Conservation (phyloP, 2,329 filamentous ascomycete species). For the Pseudogymnoascus verrucosus region DNA sequence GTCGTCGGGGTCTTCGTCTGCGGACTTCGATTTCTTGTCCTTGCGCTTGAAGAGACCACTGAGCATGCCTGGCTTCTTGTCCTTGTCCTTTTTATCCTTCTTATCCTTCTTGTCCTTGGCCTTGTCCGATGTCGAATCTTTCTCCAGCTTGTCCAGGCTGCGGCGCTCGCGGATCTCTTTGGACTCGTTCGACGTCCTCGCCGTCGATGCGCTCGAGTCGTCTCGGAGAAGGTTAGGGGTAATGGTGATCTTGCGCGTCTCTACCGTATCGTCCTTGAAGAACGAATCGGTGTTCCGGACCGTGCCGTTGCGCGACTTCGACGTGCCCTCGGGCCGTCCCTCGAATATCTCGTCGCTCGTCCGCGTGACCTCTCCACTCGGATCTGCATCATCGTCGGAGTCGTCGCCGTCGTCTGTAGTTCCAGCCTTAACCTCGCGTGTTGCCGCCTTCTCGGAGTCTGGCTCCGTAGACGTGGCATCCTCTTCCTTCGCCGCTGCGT, state of each 20-base stretch:
- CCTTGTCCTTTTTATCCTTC: constrained; percentile 50
- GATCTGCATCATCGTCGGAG: constrained; percentile 15
- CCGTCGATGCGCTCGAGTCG: constrained; percentile 43
- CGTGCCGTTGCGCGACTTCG: constrained; percentile 73
- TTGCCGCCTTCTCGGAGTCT: constrained; percentile 34
- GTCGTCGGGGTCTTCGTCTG: constrained; percentile 42
- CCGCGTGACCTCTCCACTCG: constrained; percentile 33
- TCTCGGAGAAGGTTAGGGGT: constrained; percentile 89
- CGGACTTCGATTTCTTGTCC: constrained; percentile 37
- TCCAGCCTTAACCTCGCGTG: constrained; percentile 20
- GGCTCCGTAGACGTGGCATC: constrained; percentile 28
- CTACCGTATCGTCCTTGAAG: constrained; percentile 90
- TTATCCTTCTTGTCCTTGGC: constrained; percentile 68
- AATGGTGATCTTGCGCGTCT: constrained; percentile 94
- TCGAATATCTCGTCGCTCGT: constrained; percentile 63
- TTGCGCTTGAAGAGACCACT: constrained; percentile 47
- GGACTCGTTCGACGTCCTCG: constrained; percentile 35
- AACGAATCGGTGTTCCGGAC: constrained; percentile 91
- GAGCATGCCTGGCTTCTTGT: constrained; percentile 51
- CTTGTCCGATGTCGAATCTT: constrained; percentile 56
- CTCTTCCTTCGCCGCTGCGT: constrained; percentile 29
- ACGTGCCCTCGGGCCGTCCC: constrained; percentile 41
- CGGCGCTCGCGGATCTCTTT: constrained; percentile 48
- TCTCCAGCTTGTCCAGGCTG: constrained; percentile 72
- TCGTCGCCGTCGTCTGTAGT: background rate